phyloP scores from a whole-genome alignment of 2,329 filamentous ascomycete species.

The Didymella keratinophila region DNA sequence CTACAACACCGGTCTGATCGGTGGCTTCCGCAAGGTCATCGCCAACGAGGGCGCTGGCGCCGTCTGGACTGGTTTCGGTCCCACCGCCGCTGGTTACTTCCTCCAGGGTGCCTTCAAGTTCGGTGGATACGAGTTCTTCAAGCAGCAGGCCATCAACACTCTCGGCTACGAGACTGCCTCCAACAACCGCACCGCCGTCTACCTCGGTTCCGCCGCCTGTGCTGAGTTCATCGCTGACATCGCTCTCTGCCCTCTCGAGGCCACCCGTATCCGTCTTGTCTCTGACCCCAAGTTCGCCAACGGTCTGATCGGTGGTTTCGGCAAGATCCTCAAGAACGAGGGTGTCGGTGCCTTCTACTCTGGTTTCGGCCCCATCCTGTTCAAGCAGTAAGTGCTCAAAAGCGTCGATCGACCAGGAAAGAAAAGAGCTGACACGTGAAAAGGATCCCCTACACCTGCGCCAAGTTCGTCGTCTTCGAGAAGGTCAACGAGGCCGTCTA shows the following conservation, averaged over 20 bases:
- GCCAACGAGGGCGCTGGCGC: constrained; percentile 80
- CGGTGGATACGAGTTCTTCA: constrained; percentile 96
- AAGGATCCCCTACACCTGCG: constrained; percentile 90
- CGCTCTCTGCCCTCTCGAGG: constrained; percentile 89
- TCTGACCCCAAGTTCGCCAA: constrained; percentile 85
- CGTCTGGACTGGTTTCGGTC: constrained; percentile 84
- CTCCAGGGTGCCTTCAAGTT: constrained; percentile 94
- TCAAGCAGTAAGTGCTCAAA: constrained; percentile 51
- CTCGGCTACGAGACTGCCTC: constrained; percentile 73
- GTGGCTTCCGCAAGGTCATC: constrained; percentile 86
- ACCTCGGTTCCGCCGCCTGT: constrained; percentile 70
- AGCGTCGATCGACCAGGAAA: background rate
- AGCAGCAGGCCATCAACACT: constrained; percentile 84
- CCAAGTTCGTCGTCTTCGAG: constrained; percentile 95
- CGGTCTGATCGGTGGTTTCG: constrained; percentile 79
- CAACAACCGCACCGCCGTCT: constrained; percentile 82
- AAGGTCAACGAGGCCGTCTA: constrained; percentile 82
- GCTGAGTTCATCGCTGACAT: constrained; percentile 77
- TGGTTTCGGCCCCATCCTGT: constrained; percentile 73
- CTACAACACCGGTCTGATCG: constrained; percentile 88
- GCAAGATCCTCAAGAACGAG: constrained; percentile 83
- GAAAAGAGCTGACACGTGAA: constrained; percentile 29
- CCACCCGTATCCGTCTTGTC: constrained; percentile 91
- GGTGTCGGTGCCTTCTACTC: constrained; percentile 88
- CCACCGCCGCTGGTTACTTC: constrained; percentile 90